These are phyloP conservation scores for Ananas comosus DNA, from an alignment of 176 grass and related monocot species.

Conservation along the genomic window DNA sequence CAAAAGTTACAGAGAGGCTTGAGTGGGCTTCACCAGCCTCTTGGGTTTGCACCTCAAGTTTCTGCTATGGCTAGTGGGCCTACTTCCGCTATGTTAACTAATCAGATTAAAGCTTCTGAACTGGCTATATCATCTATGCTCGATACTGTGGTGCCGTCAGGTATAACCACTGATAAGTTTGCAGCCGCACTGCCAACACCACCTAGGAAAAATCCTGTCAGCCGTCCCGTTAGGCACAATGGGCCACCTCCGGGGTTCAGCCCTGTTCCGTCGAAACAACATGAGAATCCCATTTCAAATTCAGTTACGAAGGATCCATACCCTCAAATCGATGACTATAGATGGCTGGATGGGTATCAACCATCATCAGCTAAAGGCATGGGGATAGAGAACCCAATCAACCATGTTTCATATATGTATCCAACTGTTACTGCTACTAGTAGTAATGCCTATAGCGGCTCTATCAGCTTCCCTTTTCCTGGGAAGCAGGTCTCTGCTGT, in stretches of 20 bases:
- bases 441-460: constrained; percentile 27
- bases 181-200: constrained; percentile 25
- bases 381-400: constrained; percentile 11
- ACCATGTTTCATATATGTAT: constrained; percentile 26
- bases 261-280: constrained; percentile 41
- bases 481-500: constrained; percentile 37
- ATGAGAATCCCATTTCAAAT: constrained; percentile 35
- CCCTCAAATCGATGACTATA: constrained; percentile 56
- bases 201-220: constrained; percentile 66
- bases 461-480: constrained; percentile 49
- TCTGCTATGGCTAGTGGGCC: constrained; percentile 24
- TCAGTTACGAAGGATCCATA: constrained; percentile 23
- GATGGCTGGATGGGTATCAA: constrained; percentile 55
- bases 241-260: constrained; percentile 85
- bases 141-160: constrained; percentile 40
- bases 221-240: constrained; percentile 54
- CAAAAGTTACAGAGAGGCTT: constrained; percentile 33
- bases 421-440: constrained; percentile 25
- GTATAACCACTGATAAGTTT: constrained; percentile 33
- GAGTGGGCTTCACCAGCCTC: constrained; percentile 35
- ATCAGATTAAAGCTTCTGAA: constrained; percentile 33
- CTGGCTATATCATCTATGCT: constrained; percentile 32
- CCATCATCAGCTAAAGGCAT: constrained; percentile 22
- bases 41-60: constrained; percentile 26
- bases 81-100: constrained; percentile 15